phyloP scores from a whole-genome alignment of 2,329 filamentous ascomycete species.

The Stemphylium beticola region DNA sequence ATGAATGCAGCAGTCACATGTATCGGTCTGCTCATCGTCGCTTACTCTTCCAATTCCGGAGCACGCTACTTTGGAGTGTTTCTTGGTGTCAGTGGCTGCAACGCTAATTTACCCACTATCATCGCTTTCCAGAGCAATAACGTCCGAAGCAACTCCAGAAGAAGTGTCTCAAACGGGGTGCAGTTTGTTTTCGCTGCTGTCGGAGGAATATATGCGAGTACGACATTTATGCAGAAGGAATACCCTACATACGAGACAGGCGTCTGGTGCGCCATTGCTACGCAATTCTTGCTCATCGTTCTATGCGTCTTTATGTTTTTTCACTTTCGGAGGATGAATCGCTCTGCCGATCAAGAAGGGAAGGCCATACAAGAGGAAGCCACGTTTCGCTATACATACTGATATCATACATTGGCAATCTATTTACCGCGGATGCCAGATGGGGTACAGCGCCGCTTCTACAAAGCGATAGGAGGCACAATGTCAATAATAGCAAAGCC shows the following conservation, averaged over 20 bases:
- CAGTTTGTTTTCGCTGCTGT: conserved; percentile 28
- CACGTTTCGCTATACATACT: background rate
- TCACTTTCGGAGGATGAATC: conserved; percentile 22
- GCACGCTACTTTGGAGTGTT: conserved; percentile 27
- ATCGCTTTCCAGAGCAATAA: conserved; percentile 37
- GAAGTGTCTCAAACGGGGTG: conserved; percentile 31
- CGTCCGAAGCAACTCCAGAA: conserved; percentile 31
- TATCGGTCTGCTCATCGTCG: conserved; percentile 61
- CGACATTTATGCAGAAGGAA: conserved; percentile 28
- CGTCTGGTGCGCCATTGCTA: conserved; percentile 10
- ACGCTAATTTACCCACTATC: conserved; percentile 24
- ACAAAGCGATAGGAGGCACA: no score
- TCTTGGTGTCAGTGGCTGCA: conserved; percentile 23
- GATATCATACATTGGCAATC: background rate
- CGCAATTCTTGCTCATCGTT: conserved; percentile 28
- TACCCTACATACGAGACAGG: conserved; percentile 19
- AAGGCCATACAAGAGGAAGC: background rate
- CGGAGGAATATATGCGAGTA: conserved; percentile 27
- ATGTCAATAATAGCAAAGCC: no score
- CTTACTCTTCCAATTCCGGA: conserved; percentile 32
- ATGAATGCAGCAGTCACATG: conserved; percentile 25
- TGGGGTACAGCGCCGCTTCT: no score
- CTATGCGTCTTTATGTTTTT: conserved; percentile 22
- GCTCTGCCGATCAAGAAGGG: background rate
- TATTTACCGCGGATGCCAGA: no score